These are phyloP conservation scores for Danielozyma ontarioensis DNA, from an alignment of 805 yeast genomes.

Conservation along the genomic window DNA sequence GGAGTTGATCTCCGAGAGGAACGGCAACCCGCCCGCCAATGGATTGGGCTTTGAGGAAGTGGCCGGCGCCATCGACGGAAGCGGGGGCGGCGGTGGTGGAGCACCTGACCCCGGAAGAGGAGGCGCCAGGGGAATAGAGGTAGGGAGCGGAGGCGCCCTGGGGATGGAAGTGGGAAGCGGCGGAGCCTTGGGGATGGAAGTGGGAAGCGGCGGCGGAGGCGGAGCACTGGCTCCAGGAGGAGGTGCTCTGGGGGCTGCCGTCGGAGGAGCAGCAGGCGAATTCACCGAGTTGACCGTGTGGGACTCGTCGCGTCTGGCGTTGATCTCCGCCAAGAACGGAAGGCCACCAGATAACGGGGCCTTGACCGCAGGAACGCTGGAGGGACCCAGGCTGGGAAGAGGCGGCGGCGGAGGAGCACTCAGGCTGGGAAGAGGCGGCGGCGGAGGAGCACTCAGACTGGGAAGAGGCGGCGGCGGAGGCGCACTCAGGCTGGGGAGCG, in stretches of 20 bases:
- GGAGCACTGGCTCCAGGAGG: constrained; percentile 4
- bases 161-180: constrained; percentile 1
- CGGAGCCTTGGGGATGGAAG: constrained; percentile 2
- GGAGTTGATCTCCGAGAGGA: constrained; percentile 9
- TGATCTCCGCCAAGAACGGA: constrained; percentile 49
- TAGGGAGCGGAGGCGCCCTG: constrained; percentile 4
- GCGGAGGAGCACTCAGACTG: constrained; percentile 7
- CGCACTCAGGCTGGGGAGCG: constrained; percentile 10
- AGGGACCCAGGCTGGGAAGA: constrained; percentile 4
- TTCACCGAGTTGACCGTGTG: too few relatives aligned
- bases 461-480: constrained; percentile 4
- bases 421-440: constrained; percentile 9
- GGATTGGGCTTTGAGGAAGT: too few relatives aligned
- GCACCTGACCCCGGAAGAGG: background rate
- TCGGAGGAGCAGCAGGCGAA: constrained; percentile 1
- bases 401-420: constrained; percentile 6
- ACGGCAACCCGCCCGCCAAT: constrained; percentile 8
- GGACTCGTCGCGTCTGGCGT: too few relatives aligned
- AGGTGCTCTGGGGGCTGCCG: constrained; percentile 9
- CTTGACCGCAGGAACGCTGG: constrained; percentile 5
- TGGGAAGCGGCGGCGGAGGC: constrained; percentile 1
- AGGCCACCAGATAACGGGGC: constrained; percentile 32
- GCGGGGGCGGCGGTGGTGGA: constrained; percentile 2
- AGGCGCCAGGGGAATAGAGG: constrained; percentile 5
- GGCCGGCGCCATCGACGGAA: too few relatives aligned